Evolutionary conservation across 257 asterid genomes (phyloP), one percentile per base, ranked within the genome.

Genomic region (Cordia subcordata): DNA sequence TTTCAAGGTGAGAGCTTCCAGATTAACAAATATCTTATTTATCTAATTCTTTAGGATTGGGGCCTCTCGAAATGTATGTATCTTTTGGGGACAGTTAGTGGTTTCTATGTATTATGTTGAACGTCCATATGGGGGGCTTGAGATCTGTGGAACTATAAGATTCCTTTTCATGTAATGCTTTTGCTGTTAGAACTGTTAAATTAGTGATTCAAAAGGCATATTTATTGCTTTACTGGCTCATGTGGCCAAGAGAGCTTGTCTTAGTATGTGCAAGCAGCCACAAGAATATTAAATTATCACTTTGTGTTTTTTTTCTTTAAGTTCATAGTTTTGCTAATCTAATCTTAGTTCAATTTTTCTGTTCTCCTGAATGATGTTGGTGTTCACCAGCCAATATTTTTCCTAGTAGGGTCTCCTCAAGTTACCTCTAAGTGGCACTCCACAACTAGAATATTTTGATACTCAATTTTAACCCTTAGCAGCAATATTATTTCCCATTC

Each of bases 1-100:
- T 65, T 93, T 93, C 68, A 93, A 93, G 97, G 99, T 81, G 72
- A 71, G 71, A 8, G 22, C 17, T 17, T 16, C 16, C 54, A 17
- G 23, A 11, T 17, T 49, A 21, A 49, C 54, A 5, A 47, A 49
- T 49, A 17, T 15, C 1, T 47, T 20, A n/a, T 18, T 12, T 27
- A 27, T 27, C 6, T 27, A 27, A 1, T 27, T 27, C 35, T 1
- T 27, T 27, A 27, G 35, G 35, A 27, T 6, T 27, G 35, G 35
- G 35, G 35, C 4, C 35, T 6, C 6, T 6, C 6, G 4, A 1
- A 27, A 27, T 27, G 35, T 27, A 27, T 27, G 3, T 27, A 1
- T 27, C 35, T 27, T 27, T 27, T 27, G 35, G 35, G 35, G 35
- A 27, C 35, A 27, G 4, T 27, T 27, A 27, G 35, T 27, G 3